Conservation (phyloP, 2,329 filamentous ascomycete species). For the Phyllosticta citrichinensis region DNA sequence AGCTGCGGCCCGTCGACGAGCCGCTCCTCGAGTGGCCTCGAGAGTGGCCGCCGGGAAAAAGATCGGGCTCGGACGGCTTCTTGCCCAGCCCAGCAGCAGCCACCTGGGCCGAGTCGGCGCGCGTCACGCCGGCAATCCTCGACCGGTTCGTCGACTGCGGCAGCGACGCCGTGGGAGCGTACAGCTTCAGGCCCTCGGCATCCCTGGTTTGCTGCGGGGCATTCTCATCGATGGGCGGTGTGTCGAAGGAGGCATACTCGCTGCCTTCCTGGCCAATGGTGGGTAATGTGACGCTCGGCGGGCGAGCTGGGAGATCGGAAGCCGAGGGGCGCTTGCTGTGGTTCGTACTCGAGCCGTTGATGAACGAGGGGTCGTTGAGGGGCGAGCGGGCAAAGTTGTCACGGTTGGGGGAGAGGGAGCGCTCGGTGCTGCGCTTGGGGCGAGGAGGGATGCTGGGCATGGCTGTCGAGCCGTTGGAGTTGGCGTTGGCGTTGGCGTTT, state of each 20-base stretch:
- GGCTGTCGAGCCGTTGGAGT: slow-evolving; percentile 37
- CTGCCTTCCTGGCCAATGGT: slow-evolving; percentile 81
- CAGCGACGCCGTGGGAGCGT: slow-evolving; percentile 81
- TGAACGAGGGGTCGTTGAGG: slow-evolving; percentile 59
- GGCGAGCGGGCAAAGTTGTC: slow-evolving; percentile 79
- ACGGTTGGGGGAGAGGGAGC: slow-evolving; percentile 66
- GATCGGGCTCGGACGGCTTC: slow-evolving; percentile 20
- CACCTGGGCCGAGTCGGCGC: slow-evolving; percentile 81
- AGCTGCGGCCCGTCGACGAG: slow-evolving; percentile 21
- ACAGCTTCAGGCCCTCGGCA: slow-evolving; percentile 70
- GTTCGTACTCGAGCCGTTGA: slow-evolving; percentile 22
- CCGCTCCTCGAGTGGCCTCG: slow-evolving; percentile 10
- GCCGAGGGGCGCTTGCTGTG: slow-evolving; percentile 20
- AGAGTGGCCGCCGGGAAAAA: slow-evolving; percentile 19
- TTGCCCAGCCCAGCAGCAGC: slow-evolving; percentile 77
- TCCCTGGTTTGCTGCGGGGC: slow-evolving; percentile 66
- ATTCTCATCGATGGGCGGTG: slow-evolving; percentile 22
- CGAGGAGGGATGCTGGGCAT: slow-evolving; percentile 71
- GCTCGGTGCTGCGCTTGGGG: slow-evolving; percentile 58
- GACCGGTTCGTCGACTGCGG: slow-evolving; percentile 73
- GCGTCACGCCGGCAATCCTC: slow-evolving; percentile 72
- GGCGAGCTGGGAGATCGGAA: slow-evolving; percentile 45
- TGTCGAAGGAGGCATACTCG: slow-evolving; percentile 52
- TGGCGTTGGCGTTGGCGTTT: slow-evolving; percentile 22
- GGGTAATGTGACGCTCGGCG: slow-evolving; percentile 71